Percentiles rank a stretch among this genome's conserved stretches.
phyloP scores from a whole-genome alignment of 2,329 filamentous ascomycete genomes.

The Mycosphaerella sp. region DNA sequence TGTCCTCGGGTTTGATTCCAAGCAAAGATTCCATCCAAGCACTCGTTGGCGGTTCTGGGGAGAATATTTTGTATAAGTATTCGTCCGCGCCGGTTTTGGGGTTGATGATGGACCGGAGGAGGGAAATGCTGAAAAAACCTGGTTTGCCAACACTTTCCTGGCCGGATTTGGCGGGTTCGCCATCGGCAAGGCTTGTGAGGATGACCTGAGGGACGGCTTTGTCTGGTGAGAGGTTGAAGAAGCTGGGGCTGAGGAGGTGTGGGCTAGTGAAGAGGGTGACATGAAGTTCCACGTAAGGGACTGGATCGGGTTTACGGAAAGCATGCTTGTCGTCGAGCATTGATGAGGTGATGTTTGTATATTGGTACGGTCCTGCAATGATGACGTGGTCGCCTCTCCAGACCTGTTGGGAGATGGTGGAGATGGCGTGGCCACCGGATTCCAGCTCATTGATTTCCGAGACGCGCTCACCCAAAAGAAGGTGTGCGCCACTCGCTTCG shows the following conservation, averaged over 20 bases:
- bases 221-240: conserved; percentile 62
- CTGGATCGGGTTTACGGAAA: conserved; percentile 55
- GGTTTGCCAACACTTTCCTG: conserved; percentile 61
- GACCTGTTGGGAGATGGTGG: neutral
- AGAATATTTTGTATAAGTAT: conserved; percentile 64
- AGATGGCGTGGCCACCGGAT: conserved; percentile 41
- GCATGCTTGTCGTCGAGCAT: neutral
- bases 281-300: conserved; percentile 82
- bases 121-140: conserved; percentile 81
- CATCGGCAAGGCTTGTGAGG: conserved; percentile 69
- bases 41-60: conserved; percentile 44
- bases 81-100: conserved; percentile 35
- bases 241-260: conserved; percentile 60
- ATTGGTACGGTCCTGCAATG: conserved; percentile 73
- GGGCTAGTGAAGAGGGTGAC: conserved; percentile 85
- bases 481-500: conserved; percentile 52
- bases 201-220: conserved; percentile 63
- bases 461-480: conserved; percentile 64
- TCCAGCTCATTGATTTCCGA: conserved; percentile 46
- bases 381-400: conserved; percentile 55
- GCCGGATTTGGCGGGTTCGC: conserved; percentile 45
- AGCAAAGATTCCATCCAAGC: conserved; percentile 47
- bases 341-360: conserved; percentile 4
- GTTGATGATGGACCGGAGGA: conserved; percentile 59
- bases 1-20: conserved; percentile 27